Evolutionary conservation across 208 protist genomes (phyloP).

Genomic region (Tritrichomonas musculus): DNA sequence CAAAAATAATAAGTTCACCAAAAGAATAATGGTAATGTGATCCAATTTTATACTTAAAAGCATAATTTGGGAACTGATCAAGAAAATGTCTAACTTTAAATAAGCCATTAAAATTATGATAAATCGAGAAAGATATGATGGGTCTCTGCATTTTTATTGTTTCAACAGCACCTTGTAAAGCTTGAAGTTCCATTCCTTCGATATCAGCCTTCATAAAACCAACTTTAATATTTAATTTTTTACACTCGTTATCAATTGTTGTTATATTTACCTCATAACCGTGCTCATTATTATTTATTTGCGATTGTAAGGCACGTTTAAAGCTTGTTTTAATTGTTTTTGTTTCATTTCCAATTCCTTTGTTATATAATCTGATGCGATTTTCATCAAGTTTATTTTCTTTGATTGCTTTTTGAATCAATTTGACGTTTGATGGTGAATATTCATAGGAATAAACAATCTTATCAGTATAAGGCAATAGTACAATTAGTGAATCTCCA

Average conservation of each 20-base stretch:
- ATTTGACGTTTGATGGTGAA: too few relatives aligned
- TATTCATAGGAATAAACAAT: too few relatives aligned
- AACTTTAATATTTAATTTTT: not conserved
- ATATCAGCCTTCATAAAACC: not conserved
- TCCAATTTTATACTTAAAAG: not conserved
- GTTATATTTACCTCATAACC: too few relatives aligned
- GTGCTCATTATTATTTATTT: too few relatives aligned
- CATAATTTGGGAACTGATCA: not conserved
- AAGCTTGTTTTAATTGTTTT: too few relatives aligned
- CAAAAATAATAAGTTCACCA: not conserved
- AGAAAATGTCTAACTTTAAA: not conserved
- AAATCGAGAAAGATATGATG: not conserved
- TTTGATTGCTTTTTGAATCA: too few relatives aligned
- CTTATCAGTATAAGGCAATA: too few relatives aligned
- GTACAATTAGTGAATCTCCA: too few relatives aligned
- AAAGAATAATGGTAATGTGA: not conserved
- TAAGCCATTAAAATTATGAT: not conserved
- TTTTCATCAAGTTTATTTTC: too few relatives aligned
- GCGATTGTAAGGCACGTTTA: too few relatives aligned
- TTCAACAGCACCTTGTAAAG: not conserved
- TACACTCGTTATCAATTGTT: not conserved
- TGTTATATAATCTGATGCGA: too few relatives aligned
- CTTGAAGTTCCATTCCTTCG: not conserved
- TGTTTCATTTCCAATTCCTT: too few relatives aligned
- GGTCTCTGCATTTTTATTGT: not conserved